These are phyloP conservation scores for Penicillium sp. DNA, from an alignment of 2,329 filamentous ascomycete genomes.

Conservation along the genomic window DNA sequence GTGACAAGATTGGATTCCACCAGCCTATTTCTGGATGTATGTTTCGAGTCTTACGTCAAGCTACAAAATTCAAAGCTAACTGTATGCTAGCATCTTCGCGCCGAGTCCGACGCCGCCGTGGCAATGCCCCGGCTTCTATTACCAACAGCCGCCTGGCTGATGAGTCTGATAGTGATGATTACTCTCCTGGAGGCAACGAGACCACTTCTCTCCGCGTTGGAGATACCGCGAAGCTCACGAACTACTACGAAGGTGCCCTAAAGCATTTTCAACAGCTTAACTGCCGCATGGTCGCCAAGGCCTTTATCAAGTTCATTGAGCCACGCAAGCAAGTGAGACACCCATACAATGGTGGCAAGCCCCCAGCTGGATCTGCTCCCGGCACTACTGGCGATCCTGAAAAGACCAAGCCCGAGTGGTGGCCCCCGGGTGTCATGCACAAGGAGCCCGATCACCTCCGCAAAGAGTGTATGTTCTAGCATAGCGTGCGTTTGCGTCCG, in stretches of 20 bases:
- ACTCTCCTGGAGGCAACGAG: conserved; percentile 24
- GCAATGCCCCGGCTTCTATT: conserved; percentile 22
- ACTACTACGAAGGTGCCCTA: conserved; percentile 48
- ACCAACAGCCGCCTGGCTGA: conserved; percentile 24
- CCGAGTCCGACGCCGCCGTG: conserved; percentile 36
- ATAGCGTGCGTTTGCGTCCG: neutral
- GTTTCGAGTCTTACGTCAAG: conserved; percentile 8
- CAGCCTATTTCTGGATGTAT: conserved; percentile 33
- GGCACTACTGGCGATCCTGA: conserved; percentile 47
- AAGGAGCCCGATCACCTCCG: conserved; percentile 55
- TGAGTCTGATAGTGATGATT: conserved; percentile 30
- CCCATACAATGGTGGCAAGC: conserved; percentile 53
- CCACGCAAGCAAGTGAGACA: conserved; percentile 53
- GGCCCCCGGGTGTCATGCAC: conserved; percentile 50
- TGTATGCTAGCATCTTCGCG: conserved; percentile 24
- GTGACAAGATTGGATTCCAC: conserved; percentile 35
- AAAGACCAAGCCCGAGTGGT: conserved; percentile 51
- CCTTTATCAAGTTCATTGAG: conserved; percentile 53
- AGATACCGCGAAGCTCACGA: conserved; percentile 40
- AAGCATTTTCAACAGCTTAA: conserved; percentile 51
- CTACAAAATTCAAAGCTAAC: neutral
- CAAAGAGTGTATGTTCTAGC: conserved; percentile 47
- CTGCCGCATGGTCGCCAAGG: conserved; percentile 51
- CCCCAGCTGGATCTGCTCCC: conserved; percentile 37
- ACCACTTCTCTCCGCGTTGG: conserved; percentile 43